phyloP scores from a whole-genome alignment of 2,329 filamentous ascomycete genomes.

The Colletotrichum sp. region DNA sequence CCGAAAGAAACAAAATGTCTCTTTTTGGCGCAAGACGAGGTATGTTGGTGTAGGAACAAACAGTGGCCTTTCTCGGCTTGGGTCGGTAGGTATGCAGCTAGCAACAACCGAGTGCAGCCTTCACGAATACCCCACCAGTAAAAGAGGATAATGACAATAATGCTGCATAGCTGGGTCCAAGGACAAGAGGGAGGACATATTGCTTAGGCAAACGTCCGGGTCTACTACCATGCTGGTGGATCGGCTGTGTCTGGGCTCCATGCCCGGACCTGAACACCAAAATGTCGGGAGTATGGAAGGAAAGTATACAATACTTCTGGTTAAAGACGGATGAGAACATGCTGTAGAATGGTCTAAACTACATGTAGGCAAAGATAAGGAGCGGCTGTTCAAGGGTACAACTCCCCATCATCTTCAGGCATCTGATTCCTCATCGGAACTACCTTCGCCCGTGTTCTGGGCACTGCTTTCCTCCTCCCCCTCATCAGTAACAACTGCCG shows the following conservation, averaged over 20 bases:
- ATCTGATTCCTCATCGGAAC: background rate
- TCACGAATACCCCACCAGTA: accelerated
- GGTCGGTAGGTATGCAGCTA: too few relatives aligned
- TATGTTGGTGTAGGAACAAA: too few relatives aligned
- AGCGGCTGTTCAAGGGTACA: background rate
- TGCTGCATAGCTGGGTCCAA: too few relatives aligned
- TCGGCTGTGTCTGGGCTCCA: too few relatives aligned
- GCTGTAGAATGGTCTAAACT: background rate
- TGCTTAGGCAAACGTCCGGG: too few relatives aligned
- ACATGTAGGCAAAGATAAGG: background rate
- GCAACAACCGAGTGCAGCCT: too few relatives aligned
- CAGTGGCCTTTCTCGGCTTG: too few relatives aligned
- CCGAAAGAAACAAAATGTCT: too few relatives aligned
- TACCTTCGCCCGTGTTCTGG: background rate
- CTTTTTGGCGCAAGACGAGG: too few relatives aligned
- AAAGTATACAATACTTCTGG: accelerated
- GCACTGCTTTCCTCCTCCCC: background rate
- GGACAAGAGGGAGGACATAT: too few relatives aligned
- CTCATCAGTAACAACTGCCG: background rate
- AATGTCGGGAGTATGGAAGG: background rate
- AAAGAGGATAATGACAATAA: accelerated
- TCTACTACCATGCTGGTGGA: too few relatives aligned
- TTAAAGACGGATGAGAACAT: background rate
- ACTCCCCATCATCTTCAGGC: background rate
- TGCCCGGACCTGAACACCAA: too few relatives aligned